Evolutionary conservation across 2,329 filamentous ascomycete species (phyloP).

Genomic region (Lasiodiplodia gonubiensis): DNA sequence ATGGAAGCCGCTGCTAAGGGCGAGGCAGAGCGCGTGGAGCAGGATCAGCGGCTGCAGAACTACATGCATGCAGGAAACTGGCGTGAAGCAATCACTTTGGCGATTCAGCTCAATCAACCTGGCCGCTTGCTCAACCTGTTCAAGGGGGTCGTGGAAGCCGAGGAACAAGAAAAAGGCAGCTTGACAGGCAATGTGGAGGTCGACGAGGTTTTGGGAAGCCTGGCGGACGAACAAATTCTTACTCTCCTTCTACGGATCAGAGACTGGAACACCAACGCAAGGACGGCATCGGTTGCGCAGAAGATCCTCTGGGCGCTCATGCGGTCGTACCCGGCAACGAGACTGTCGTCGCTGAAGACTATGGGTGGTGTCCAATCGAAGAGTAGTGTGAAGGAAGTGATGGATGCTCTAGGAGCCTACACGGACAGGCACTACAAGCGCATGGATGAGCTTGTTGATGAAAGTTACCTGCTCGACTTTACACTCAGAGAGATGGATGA

Average conservation of each 20-base stretch:
- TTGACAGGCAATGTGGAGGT: conserved; percentile 70
- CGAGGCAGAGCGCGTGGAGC: conserved; percentile 81
- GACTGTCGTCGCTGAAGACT: conserved; percentile 70
- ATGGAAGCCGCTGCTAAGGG: conserved; percentile 75
- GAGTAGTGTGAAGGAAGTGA: conserved; percentile 75
- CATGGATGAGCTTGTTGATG: conserved; percentile 87
- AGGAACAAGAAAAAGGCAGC: conserved; percentile 65
- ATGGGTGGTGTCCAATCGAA: conserved; percentile 42
- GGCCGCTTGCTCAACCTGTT: conserved; percentile 85
- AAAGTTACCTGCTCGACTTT: conserved; percentile 94
- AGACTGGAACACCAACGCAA: conserved; percentile 97
- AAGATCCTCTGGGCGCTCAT: conserved; percentile 81
- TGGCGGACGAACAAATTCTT: conserved; percentile 87
- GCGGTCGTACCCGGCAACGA: conserved; percentile 77
- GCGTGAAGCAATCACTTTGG: conserved; percentile 89
- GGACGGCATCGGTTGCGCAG: conserved; percentile 84
- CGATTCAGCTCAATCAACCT: conserved; percentile 92
- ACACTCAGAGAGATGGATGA: conserved; percentile 92
- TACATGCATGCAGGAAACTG: conserved; percentile 88
- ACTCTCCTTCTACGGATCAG: conserved; percentile 78
- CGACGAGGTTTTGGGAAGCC: conserved; percentile 78
- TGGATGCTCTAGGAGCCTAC: conserved; percentile 87
- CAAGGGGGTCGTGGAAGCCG: conserved; percentile 73
- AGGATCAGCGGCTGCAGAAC: conserved; percentile 93
- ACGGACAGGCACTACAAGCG: conserved; percentile 92